Evolutionary conservation across 352 stramenopile genomes (phyloP).

Genomic region (Globisporangium recalcitrans): DNA sequence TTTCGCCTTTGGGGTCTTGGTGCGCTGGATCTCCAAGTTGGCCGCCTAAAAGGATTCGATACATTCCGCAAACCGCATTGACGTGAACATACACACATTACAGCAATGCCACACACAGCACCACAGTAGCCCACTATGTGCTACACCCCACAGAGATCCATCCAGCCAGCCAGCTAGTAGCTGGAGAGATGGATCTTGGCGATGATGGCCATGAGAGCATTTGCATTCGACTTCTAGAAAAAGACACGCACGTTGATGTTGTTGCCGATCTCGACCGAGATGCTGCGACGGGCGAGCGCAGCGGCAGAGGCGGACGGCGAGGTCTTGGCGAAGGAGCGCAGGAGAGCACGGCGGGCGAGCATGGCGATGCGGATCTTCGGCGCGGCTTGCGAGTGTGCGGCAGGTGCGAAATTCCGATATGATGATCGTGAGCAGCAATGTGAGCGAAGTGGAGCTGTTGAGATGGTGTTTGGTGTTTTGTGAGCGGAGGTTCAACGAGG

Average conservation of each 20-base stretch:
- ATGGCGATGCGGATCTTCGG: background rate
- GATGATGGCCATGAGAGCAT: too few relatives aligned
- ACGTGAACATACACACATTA: background rate
- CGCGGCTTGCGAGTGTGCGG: background rate
- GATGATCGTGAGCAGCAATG: too few relatives aligned
- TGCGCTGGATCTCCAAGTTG: conserved; percentile 15
- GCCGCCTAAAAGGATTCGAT: conserved; percentile 1
- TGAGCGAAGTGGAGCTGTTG: background rate
- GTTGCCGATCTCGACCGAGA: conserved; percentile 30
- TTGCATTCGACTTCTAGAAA: too few relatives aligned
- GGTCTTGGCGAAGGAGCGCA: conserved; percentile 6
- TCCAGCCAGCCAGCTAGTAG: background rate
- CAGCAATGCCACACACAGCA: too few relatives aligned
- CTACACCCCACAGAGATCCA: background rate
- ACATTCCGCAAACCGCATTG: background rate
- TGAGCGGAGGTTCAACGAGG: conserved; percentile 1
- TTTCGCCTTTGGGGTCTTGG: conserved; percentile 30
- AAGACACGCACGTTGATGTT: conserved; percentile 21
- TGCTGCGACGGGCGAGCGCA: background rate
- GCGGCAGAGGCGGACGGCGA: background rate
- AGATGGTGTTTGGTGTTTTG: background rate
- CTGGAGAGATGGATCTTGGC: too few relatives aligned
- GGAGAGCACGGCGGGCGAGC: conserved; percentile 11
- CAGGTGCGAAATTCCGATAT: conserved; percentile 10
- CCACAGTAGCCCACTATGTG: background rate